Evolutionary conservation across 805 yeast species (phyloP).

Genomic region (Huiozyma naganishii): DNA sequence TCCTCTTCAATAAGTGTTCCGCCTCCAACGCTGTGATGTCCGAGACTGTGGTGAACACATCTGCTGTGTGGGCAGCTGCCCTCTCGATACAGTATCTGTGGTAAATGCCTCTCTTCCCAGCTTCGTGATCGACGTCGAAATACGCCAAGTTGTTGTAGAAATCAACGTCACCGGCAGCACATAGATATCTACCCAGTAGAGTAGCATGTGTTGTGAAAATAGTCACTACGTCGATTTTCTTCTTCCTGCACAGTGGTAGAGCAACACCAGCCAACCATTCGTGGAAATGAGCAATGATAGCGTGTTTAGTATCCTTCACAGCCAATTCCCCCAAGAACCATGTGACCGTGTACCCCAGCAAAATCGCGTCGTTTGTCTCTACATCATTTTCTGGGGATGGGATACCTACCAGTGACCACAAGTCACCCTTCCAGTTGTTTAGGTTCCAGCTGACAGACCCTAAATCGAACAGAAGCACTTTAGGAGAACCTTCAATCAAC

Average conservation of each 20-base stretch:
- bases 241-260: constrained; percentile 79
- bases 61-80: constrained; percentile 94
- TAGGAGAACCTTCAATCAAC: constrained; percentile 97
- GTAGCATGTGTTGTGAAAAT: constrained; percentile 97
- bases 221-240: constrained; percentile 87
- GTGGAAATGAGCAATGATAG: constrained; percentile 89
- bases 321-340: constrained; percentile 95
- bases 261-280: constrained; percentile 99
- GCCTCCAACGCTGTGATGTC: constrained; percentile 95
- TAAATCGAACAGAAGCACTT: constrained; percentile 80
- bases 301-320: constrained; percentile 72
- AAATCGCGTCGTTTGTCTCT: constrained; percentile 86
- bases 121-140: constrained; percentile 95
- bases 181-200: constrained; percentile 81
- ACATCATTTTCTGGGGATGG: constrained; percentile 85
- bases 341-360: constrained; percentile 86
- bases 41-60: constrained; percentile 94
- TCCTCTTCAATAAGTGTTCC: constrained; percentile 84
- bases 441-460: constrained; percentile 60
- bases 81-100: constrained; percentile 95
- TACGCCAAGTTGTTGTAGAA: constrained; percentile 82
- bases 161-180: constrained; percentile 96
- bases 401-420: constrained; percentile 85
- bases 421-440: constrained; percentile 88
- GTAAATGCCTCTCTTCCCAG: constrained; percentile 94